Percentiles rank a stretch among this genome's conserved stretches.
phyloP scores from a whole-genome alignment of 768 basidiomycete species.

The Russula griseocarnosa region DNA sequence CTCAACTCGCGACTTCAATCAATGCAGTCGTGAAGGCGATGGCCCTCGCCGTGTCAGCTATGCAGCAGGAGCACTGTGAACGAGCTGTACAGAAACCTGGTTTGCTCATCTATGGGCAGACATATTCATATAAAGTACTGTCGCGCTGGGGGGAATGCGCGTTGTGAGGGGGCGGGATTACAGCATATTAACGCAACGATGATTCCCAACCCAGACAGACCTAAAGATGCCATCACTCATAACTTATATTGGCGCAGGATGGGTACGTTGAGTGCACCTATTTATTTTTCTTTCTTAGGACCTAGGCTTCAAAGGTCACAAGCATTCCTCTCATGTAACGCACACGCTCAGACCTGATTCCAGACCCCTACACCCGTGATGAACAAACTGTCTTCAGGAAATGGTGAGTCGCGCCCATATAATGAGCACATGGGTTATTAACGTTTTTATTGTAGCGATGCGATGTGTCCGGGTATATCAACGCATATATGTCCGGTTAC shows the following conservation, averaged over 20 bases:
- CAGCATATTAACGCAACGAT: constrained; percentile 46
- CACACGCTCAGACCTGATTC: not conserved
- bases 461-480: constrained; percentile 46
- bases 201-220: constrained; percentile 43
- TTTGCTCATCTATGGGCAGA: constrained; percentile 54
- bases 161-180: constrained; percentile 41
- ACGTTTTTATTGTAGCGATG: constrained; percentile 38
- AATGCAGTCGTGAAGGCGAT: constrained; percentile 7
- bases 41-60: constrained; percentile 2
- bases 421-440: not conserved
- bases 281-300: constrained; percentile 12
- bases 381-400: constrained; percentile 50
- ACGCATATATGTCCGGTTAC: not conserved
- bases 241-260: constrained; percentile 52
- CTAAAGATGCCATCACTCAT: constrained; percentile 56
- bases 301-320: constrained; percentile 51
- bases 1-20: constrained; percentile 11
- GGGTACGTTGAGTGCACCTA: constrained; percentile 37
- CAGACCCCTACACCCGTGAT: constrained; percentile 58
- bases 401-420: constrained; percentile 39
- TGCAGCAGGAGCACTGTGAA: constrained; percentile 17
- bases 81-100: constrained; percentile 36
- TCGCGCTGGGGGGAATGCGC: constrained; percentile 36
- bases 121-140: constrained; percentile 59
- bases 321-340: not conserved